phyloP scores from a whole-genome alignment of 305 asterid genomes.

The Fraxinus velutina region DNA sequence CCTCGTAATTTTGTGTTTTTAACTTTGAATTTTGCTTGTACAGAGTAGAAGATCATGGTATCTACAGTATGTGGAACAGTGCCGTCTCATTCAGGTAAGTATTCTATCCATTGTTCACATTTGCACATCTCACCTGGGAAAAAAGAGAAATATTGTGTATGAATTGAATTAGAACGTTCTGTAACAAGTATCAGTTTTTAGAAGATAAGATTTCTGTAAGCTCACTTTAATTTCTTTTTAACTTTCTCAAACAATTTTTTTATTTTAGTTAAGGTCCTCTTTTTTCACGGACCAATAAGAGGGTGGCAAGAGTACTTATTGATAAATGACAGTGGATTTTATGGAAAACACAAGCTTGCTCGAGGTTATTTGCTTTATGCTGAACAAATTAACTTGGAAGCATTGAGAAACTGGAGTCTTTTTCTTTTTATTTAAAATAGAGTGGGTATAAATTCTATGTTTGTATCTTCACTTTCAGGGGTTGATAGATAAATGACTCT shows the following conservation, averaged over 20 bases:
- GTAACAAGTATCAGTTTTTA: neutral
- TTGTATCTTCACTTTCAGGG: neutral
- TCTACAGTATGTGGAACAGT: conserved; percentile 50
- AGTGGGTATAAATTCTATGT: neutral
- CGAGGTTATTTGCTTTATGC: conserved; percentile 9
- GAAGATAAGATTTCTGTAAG: neutral
- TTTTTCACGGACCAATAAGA: neutral
- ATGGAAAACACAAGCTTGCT: neutral
- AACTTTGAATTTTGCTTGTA: conserved; percentile 8
- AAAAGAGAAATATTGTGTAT: neutral
- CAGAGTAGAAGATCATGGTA: conserved; percentile 67
- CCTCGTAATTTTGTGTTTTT: neutral
- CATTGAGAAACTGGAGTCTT: neutral
- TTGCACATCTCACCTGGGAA: neutral
- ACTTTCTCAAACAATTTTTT: neutral
- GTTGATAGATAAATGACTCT: neutral
- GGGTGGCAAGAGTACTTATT: neutral
- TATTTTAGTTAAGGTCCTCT: conserved; percentile 22
- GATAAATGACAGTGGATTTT: neutral
- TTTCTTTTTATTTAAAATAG: neutral
- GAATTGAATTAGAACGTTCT: neutral
- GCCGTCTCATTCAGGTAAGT: conserved; percentile 42
- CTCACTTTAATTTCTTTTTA: neutral
- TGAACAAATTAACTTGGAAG: conserved; percentile 10
- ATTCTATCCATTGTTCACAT: neutral